Evolutionary conservation across 2,329 filamentous ascomycete species (phyloP).

Genomic region (Penicillium freii): DNA sequence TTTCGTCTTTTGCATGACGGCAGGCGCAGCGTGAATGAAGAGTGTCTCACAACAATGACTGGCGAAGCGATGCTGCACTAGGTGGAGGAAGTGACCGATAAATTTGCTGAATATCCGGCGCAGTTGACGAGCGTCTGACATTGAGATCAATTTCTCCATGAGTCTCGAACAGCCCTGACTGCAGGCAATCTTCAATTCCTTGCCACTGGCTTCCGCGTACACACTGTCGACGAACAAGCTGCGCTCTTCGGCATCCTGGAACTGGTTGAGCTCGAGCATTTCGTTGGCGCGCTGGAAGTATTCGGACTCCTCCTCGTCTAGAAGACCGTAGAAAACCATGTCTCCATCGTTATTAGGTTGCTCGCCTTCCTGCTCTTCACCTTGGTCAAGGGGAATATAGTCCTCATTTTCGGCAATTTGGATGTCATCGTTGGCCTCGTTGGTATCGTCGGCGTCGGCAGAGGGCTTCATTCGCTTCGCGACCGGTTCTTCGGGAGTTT

Average conservation of each 20-base stretch:
- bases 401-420: constrained; percentile 27
- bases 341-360: constrained; percentile 47
- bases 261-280: constrained; percentile 85
- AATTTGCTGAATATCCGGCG: constrained; percentile 86
- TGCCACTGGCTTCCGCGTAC: constrained; percentile 80
- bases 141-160: constrained; percentile 84
- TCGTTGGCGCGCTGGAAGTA: constrained; percentile 91
- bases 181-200: constrained; percentile 93
- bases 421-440: constrained; percentile 16
- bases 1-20: constrained; percentile 71
- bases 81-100: constrained; percentile 77
- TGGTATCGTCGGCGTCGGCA: constrained; percentile 19
- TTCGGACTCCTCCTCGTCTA: constrained; percentile 89
- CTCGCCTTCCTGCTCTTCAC: constrained; percentile 21
- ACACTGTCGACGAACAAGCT: constrained; percentile 74
- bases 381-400: constrained; percentile 40
- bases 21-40: constrained; percentile 76
- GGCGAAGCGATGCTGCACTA: constrained; percentile 93
- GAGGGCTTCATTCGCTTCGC: constrained; percentile 42
- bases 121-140: constrained; percentile 76
- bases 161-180: constrained; percentile 93
- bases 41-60: constrained; percentile 96
- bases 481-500: constrained; percentile 31
- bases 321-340: constrained; percentile 84
- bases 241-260: constrained; percentile 71